A percentile compares a stretch with the other conserved stretches of the same genome.
Conservation (phyloP, 768 basidiomycete genomes). For the Lactarius tabidus region DNA sequence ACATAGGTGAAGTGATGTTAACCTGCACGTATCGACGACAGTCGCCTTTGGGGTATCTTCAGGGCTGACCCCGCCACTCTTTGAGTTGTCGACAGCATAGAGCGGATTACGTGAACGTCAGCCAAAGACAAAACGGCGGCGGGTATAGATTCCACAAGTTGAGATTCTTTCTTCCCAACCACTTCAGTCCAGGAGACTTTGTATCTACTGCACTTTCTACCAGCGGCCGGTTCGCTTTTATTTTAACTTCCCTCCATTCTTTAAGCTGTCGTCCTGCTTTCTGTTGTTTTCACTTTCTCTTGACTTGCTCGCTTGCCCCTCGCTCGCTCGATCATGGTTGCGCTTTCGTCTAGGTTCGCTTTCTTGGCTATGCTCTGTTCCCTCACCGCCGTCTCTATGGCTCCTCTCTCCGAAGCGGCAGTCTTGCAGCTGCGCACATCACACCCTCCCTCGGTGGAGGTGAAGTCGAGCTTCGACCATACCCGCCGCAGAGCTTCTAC, state of each 20-base stretch:
- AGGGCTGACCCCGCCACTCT: background rate
- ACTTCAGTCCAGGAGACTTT: constrained; percentile 25
- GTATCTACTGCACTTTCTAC: constrained; percentile 17
- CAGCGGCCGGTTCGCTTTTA: constrained; percentile 24
- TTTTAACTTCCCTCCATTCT: constrained; percentile 14
- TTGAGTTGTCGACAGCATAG: background rate
- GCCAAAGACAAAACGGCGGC: background rate
- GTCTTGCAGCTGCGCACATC: constrained; percentile 30
- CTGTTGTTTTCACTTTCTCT: constrained; percentile 3
- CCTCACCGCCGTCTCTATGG: constrained; percentile 41
- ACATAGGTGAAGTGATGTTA: background rate
- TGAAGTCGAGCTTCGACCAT: background rate
- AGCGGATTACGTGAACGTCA: background rate
- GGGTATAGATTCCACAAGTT: constrained; percentile 14
- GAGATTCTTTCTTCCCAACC: constrained; percentile 20
- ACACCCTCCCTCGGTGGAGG: background rate
- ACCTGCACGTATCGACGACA: constrained; percentile 21
- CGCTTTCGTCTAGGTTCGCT: constrained; percentile 45
- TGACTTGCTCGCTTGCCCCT: background rate
- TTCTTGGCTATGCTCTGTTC: constrained; percentile 44
- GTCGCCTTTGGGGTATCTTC: background rate
- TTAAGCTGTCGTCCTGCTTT: constrained; percentile 24
- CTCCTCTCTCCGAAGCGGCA: constrained; percentile 40
- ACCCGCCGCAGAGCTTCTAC: background rate
- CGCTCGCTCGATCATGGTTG: constrained; percentile 40